Evolutionary conservation across 176 grass and related monocot species (phyloP), one percentile per base, ranked within the genome.

Genomic region (Triticum urartu): DNA sequence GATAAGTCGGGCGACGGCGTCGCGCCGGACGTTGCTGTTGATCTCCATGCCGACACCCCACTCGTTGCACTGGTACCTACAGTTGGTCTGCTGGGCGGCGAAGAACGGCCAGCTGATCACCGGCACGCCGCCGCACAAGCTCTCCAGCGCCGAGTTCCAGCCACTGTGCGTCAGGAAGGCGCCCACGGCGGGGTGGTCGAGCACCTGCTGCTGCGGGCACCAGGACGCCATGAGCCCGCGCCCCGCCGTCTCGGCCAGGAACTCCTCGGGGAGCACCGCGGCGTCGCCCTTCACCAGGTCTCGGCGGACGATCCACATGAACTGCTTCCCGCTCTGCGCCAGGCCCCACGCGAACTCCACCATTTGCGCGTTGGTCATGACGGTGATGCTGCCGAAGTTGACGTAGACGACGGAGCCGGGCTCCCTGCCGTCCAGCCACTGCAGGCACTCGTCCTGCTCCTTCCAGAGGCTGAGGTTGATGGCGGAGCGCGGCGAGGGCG

Each of bases 41-140:
- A 98, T 95, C 89, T 98, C 93, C 72, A 95, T 67, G 35, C 95
- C 95, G n/a, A 98, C 89, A 42, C 83, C 93, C 95, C 91, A 98
- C 75, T 91, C 82, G 8, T 56, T 75, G 89, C 93, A 93, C 69
- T 83, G 72, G 82, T 93, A 98, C 21, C 73, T 32, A 85, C 95
- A 98, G 86, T 95, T 98, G 10, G 91, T 88, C 28, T 85, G 93
- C 43, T 98, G 95, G 76, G 95, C 95, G 3, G 91, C 93, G 62
- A 98, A 98, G 88, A 95, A 98, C 0, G 95, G 93, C 95, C 93
- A 98, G 86, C 89, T 90, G 62, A 98, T 79, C 79, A 98, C 89
- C 0, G 95, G 95, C 56, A 98, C 89, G 25, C 93, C 95, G 42
- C 76, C 66, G 77, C 87, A 92, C 11, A 98, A 85, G 84, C 92